Conservation (phyloP, 192 early-diverging fungal genomes). For the Dimargaris xerosporica region DNA sequence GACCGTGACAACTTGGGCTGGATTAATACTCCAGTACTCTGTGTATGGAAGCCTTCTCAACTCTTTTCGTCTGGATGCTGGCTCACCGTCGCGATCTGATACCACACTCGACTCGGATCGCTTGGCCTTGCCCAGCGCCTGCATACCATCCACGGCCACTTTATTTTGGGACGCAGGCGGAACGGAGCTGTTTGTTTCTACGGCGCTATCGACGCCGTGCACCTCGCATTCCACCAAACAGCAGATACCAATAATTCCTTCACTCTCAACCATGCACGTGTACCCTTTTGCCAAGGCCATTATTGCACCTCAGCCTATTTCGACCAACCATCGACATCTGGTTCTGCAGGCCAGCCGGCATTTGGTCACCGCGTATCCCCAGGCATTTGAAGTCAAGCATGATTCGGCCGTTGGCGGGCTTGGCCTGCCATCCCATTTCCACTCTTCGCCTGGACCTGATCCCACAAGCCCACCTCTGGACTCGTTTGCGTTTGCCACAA, state of each 20-base stretch:
- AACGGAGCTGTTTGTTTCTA: slow-evolving; percentile 14
- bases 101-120: too few relatives aligned
- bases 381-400: background rate
- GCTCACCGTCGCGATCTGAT: too few relatives aligned
- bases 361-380: background rate
- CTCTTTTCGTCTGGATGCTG: background rate
- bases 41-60: background rate
- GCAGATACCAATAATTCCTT: too few relatives aligned
- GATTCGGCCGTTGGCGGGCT: too few relatives aligned
- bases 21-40: background rate
- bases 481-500: too few relatives aligned
- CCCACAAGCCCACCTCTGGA: too few relatives aligned
- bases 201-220: too few relatives aligned
- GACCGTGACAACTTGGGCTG: background rate
- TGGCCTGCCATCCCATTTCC: too few relatives aligned
- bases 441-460: too few relatives aligned
- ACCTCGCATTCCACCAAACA: background rate
- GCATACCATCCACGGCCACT: background rate
- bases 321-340: background rate
- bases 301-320: background rate
- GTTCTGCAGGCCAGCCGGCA: slow-evolving; percentile 5
- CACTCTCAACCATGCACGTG: background rate
- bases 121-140: background rate
- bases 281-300: background rate
- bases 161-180: slow-evolving; percentile 14